Conservation (phyloP, 805 yeast species). For the Kurtzmaniella fragi region DNA sequence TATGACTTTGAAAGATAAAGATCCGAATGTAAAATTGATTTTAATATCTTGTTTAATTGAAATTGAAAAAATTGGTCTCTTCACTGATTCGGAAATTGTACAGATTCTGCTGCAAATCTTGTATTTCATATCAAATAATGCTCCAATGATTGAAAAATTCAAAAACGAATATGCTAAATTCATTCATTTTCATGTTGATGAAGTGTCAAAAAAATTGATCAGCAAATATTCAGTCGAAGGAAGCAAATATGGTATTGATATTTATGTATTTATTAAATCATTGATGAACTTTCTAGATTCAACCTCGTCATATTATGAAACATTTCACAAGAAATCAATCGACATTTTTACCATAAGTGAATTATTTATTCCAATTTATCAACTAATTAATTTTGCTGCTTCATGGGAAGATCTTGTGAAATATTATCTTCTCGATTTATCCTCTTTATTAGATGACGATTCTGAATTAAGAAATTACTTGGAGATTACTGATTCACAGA, state of each 20-base stretch:
- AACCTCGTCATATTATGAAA: constrained; percentile 3
- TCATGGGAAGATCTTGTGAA: constrained; percentile 35
- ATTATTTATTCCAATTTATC: constrained; percentile 29
- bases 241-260: constrained; percentile 15
- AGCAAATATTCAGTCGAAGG: constrained; percentile 17
- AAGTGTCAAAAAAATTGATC: constrained; percentile 24
- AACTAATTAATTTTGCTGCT: constrained; percentile 24
- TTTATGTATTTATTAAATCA: constrained; percentile 20
- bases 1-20: constrained; percentile 42
- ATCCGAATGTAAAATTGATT: constrained; percentile 46
- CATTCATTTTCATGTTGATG: constrained; percentile 39
- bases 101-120: constrained; percentile 12
- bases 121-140: constrained; percentile 12
- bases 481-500: constrained; percentile 23
- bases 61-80: constrained; percentile 53
- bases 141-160: constrained; percentile 19
- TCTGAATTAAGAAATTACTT: constrained; percentile 16
- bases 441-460: constrained; percentile 21
- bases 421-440: constrained; percentile 41
- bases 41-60: constrained; percentile 51
- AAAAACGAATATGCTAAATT: constrained; percentile 52
- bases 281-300: too few relatives aligned
- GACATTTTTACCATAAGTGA: constrained; percentile 15
- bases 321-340: constrained; percentile 13
- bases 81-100: constrained; percentile 54